phyloP scores from a whole-genome alignment of 805 yeast species.

The Wickerhamomyces pijperi region DNA sequence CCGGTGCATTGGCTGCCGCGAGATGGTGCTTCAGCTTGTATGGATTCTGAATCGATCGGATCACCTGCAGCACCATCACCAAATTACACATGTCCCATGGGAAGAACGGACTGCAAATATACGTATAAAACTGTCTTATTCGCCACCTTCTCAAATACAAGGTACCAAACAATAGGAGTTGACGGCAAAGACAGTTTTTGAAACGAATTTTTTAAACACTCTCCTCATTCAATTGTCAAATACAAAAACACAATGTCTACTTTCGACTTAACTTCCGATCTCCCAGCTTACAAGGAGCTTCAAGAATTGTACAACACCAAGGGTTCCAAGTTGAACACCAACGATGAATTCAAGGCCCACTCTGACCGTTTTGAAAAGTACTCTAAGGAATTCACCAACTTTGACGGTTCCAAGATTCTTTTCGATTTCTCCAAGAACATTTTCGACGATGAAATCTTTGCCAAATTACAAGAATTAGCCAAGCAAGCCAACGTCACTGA shows the following conservation, averaged over 20 bases:
- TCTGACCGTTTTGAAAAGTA: constrained; percentile 63
- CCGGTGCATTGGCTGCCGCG: neutral
- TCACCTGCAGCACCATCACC: neutral
- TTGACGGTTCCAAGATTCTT: constrained; percentile 77
- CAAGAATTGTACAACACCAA: constrained; percentile 56
- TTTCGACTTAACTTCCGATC: constrained; percentile 31
- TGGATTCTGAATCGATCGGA: too few relatives aligned
- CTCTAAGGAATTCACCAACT: constrained; percentile 71
- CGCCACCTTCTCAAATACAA: neutral
- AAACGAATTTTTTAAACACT: too few relatives aligned
- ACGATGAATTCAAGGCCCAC: constrained; percentile 66
- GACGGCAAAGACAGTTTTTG: too few relatives aligned
- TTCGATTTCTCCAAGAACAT: constrained; percentile 95
- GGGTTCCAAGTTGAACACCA: constrained; percentile 62
- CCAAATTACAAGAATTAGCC: constrained; percentile 65
- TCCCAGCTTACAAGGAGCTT: constrained; percentile 78
- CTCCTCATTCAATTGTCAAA: neutral
- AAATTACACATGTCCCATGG: too few relatives aligned
- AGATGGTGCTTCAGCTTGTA: too few relatives aligned
- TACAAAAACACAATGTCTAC: constrained; percentile 1
- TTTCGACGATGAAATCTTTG: constrained; percentile 72
- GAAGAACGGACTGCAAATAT: too few relatives aligned
- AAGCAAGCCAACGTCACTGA: constrained; percentile 80
- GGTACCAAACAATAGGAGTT: too few relatives aligned
- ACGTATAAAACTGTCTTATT: too few relatives aligned